Evolutionary conservation across 768 basidiomycete species (phyloP), one percentile per base, ranked within the genome.

Genomic region (Russula brevipes): DNA sequence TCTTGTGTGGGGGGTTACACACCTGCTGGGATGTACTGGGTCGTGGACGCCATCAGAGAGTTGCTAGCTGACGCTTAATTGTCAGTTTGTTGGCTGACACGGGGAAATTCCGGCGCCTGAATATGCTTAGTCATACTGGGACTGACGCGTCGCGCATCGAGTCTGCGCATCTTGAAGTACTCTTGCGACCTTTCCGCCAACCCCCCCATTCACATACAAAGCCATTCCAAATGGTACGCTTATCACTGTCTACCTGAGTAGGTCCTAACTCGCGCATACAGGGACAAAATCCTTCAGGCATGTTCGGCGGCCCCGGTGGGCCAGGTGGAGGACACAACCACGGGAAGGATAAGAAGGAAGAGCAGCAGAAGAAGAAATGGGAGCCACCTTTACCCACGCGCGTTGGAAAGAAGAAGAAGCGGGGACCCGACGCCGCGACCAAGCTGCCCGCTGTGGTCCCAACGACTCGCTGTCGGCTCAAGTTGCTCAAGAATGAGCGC

Each of bases 341-440:
- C 17, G 65, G 67, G 52, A 69, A 76, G 73, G 70, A 72, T 75
- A 68, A 73, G 62, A 74, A 81, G 56, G 82, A 77, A 70, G 84
- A 87, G 77, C 70, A 74, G 12, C 79, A 82, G 73, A 84, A 87
- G 76, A 97, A 98, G 85, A 95, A 96, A 78, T 98, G 95, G 94
- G 96, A 98, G 74, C 94, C 96, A 8, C 96, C 96, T 70, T 84
- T 97, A 62, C 95, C 96, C 14, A 97, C 96, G 51, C 89, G 93
- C 63, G 92, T 98, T 41, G 95, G 95, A 53, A 97, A 95, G 84
- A 95, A 94, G 85, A 98, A 94, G 80, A 85, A 80, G 64, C 84
- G 87, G 64, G 95, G 96, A n/a, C 95, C 96, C 5, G 87, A 92
- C 60, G 81, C 94, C 2, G 85, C 94, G 2, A 88, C 89, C 44